Percentiles rank a stretch among this genome's conserved stretches.
Conservation (phyloP, 805 yeast species). For the Wickerhamiella allomyrinae region DNA sequence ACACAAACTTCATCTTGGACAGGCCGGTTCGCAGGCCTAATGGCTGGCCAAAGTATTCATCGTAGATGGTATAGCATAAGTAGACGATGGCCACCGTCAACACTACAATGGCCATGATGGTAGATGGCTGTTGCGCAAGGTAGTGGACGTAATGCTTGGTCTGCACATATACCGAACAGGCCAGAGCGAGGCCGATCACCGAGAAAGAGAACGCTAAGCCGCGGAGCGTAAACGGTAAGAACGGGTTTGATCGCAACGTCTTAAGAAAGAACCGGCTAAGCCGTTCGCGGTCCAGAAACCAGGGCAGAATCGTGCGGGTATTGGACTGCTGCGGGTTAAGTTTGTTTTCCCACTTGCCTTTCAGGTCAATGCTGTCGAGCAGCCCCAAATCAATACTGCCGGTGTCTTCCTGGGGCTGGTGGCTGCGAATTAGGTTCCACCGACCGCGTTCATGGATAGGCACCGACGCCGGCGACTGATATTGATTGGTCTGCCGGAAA, state of each 20-base stretch:
- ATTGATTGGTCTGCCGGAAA: slow-evolving; percentile 4
- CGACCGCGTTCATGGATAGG: neutral
- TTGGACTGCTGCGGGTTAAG: slow-evolving; percentile 6
- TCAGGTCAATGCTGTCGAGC: slow-evolving; percentile 12
- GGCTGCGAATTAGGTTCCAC: slow-evolving; percentile 1
- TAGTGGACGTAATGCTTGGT: slow-evolving; percentile 18
- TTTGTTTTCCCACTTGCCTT: slow-evolving; percentile 15
- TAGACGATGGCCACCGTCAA: slow-evolving; percentile 68
- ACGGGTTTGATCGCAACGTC: slow-evolving; percentile 58
- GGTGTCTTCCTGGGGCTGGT: neutral
- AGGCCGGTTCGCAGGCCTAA: slow-evolving; percentile 76
- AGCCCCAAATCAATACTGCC: slow-evolving; percentile 7
- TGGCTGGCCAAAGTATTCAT: slow-evolving; percentile 87
- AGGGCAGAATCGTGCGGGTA: neutral
- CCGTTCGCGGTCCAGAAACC: slow-evolving; percentile 1
- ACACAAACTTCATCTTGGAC: slow-evolving; percentile 64
- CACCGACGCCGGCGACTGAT: neutral
- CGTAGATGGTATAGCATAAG: slow-evolving; percentile 67
- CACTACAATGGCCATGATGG: slow-evolving; percentile 83
- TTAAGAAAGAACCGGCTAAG: slow-evolving; percentile 5
- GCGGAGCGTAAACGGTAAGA: slow-evolving; percentile 66
- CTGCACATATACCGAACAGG: slow-evolving; percentile 34
- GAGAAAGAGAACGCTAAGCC: slow-evolving; percentile 44
- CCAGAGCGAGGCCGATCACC: slow-evolving; percentile 55
- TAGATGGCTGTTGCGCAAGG: slow-evolving; percentile 39